Percentiles rank a stretch among this genome's conserved stretches.
Evolutionary conservation across 495 filamentous ascomycete genomes (phyloP).

Genomic region (Thozetella sp.): DNA sequence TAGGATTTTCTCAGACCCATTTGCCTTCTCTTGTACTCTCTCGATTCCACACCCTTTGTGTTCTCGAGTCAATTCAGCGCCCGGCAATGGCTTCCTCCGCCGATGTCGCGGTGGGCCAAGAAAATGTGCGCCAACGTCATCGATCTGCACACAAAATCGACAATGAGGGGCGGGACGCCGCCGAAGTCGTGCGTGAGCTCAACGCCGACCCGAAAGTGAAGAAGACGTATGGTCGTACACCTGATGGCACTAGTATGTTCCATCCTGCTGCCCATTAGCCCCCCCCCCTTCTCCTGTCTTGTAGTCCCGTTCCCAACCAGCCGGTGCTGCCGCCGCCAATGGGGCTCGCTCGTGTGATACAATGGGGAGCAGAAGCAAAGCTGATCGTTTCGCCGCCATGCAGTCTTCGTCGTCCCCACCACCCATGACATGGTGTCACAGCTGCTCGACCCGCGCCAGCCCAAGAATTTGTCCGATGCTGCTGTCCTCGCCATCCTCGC

Average conservation of each 20-base stretch:
- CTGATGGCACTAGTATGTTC: constrained; percentile 80
- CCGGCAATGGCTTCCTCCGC: constrained; percentile 10
- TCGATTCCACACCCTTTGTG: background rate
- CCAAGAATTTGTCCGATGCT: constrained; percentile 89
- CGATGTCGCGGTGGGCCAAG: constrained; percentile 8
- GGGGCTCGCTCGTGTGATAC: too few species aligned
- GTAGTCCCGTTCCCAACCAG: too few species aligned
- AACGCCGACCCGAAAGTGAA: constrained; percentile 48
- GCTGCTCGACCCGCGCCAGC: constrained; percentile 89
- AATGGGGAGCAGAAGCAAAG: too few species aligned
- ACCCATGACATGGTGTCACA: constrained; percentile 99
- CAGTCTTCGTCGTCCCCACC: constrained; percentile 93
- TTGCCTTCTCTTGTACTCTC: background rate
- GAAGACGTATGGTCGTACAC: constrained; percentile 90
- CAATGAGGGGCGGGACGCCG: constrained; percentile 14
- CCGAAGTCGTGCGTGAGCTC: constrained; percentile 1
- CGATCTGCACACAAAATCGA: constrained; percentile 5
- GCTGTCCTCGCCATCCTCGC: constrained; percentile 81
- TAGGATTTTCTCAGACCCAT: too few species aligned
- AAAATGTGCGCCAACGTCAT: constrained; percentile 12
- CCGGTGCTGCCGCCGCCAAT: too few species aligned
- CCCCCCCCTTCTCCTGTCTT: constrained; percentile 10
- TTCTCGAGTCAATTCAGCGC: constrained; percentile 6
- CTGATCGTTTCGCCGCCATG: too few species aligned
- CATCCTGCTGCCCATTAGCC: background rate